A percentile compares a stretch with the other conserved stretches of the same genome.
Evolutionary conservation across 805 yeast genomes (phyloP).

Genomic region (Debaryomyces hansenii): DNA sequence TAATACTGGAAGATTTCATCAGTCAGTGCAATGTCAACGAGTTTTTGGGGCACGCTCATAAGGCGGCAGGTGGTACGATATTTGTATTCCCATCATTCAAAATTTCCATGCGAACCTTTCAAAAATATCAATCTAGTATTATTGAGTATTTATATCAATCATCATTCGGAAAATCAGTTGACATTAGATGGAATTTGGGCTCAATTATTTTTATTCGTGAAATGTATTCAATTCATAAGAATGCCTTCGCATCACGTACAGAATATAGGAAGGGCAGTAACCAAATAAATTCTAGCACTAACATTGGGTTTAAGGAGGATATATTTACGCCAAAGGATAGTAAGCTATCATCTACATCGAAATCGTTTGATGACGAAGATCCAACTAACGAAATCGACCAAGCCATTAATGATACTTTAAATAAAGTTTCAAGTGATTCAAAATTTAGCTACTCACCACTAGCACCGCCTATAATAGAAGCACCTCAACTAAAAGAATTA

Average conservation of each 20-base stretch:
- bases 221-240: constrained; percentile 86
- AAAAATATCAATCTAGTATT: constrained; percentile 47
- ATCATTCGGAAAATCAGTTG: constrained; percentile 85
- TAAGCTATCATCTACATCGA: constrained; percentile 7
- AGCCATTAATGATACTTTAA: constrained; percentile 37
- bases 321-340: constrained; percentile 6
- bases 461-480: constrained; percentile 77
- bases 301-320: constrained; percentile 12
- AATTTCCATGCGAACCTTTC: constrained; percentile 76
- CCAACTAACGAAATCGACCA: constrained; percentile 30
- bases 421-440: constrained; percentile 35
- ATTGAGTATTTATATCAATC: constrained; percentile 71
- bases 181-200: constrained; percentile 91
- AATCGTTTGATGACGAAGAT: constrained; percentile 15
- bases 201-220: constrained; percentile 86
- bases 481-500: constrained; percentile 85
- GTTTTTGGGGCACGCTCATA: constrained; percentile 54
- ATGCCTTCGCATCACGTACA: constrained; percentile 64
- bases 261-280: constrained; percentile 25
- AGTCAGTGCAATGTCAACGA: constrained; percentile 48
- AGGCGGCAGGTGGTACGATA: constrained; percentile 77
- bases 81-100: constrained; percentile 75
- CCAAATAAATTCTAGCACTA: constrained; percentile 10
- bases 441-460: constrained; percentile 61
- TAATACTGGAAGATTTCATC: constrained; percentile 51